A percentile compares a stretch with the other conserved stretches of the same genome.
These are phyloP conservation scores for Wickerhamomyces sp. DNA, from an alignment of 1,139 yeast genomes.

Conservation along the genomic window DNA sequence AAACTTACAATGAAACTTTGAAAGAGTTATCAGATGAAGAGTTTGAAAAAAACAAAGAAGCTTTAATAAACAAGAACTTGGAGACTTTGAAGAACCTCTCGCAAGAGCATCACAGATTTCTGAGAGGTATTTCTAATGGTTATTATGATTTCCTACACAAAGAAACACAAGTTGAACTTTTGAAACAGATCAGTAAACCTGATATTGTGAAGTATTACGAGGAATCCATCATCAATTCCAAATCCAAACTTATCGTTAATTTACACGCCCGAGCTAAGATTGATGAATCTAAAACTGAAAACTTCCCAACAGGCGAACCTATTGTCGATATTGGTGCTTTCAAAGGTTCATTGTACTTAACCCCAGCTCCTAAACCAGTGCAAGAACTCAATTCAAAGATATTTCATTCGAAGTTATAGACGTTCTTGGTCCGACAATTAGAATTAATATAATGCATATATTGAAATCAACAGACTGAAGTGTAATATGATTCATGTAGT, in stretches of 20 bases:
- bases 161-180: slow-evolving; percentile 50
- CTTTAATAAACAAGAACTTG: slow-evolving; percentile 59
- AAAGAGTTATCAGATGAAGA: slow-evolving; percentile 51
- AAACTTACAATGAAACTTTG: slow-evolving; percentile 28
- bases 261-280: slow-evolving; percentile 54
- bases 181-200: slow-evolving; percentile 46
- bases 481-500: too few relatives aligned
- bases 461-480: too few relatives aligned
- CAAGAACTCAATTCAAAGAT: slow-evolving; percentile 15
- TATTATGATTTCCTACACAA: slow-evolving; percentile 66
- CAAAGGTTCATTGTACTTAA: slow-evolving; percentile 36
- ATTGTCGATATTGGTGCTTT: slow-evolving; percentile 36
- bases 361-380: slow-evolving; percentile 39
- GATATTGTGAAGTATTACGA: slow-evolving; percentile 57
- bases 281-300: slow-evolving; percentile 21
- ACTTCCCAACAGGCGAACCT: slow-evolving; percentile 32
- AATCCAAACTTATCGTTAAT: slow-evolving; percentile 55
- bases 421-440: background rate
- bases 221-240: slow-evolving; percentile 35
- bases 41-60: slow-evolving; percentile 61
- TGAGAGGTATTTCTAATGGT: slow-evolving; percentile 68
- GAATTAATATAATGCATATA: background rate
- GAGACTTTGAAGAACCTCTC: slow-evolving; percentile 71
- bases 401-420: slow-evolving; percentile 16
- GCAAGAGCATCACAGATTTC: slow-evolving; percentile 68